Evolutionary conservation across 106 monocot species (phyloP), one percentile per base, ranked within the genome.

Genomic region (Hemerocallis citrina): DNA sequence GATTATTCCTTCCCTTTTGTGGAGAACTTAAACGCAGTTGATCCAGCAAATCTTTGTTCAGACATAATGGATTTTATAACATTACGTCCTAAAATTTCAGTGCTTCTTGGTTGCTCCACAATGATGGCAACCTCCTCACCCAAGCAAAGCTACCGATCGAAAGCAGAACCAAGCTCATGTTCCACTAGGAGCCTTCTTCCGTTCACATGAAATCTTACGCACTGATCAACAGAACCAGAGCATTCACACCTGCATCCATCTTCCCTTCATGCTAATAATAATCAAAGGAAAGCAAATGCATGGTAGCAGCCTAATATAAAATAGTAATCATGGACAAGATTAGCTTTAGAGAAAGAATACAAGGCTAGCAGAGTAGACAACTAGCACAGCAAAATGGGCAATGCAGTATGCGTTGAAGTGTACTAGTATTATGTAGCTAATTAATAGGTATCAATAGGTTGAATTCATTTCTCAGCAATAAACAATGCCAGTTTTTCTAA

Each of bases 61-160:
- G 21, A 43, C 64, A 72, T 25, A 62, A 57, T 12, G 47, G 65
- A 61, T 71, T 79, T 20, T 22, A 41, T 6, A 58, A 47, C 12
- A 81, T 71, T 28, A 67, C 52, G 6, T 55, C 40, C 62, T 83
- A 83, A 57, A 94, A 94, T 59, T 59, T 73, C 39, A 48, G 28
- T 59, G 89, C 80, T 43, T 89, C 94, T 52, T 72, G 73, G 28
- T 70, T 75, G 15, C 69, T 85, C 94, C 94, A 94, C 0, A 80
- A 75, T 61, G 84, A 76, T 8, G 3, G 94, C 59, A 34, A 94
- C 72, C 63, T 89, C 94, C 70, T 94, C 94, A 11, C 94, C 94
- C 94, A 94, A 57, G 77, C 31, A 58, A 94, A 94, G 42, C 65
- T 75, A 85, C 85, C 24, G 9, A 48, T 72, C 57, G 65, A 94